These are phyloP conservation scores for Leptographium flavum DNA, from an alignment of 2,329 filamentous ascomycete genomes.

Conservation along the genomic window DNA sequence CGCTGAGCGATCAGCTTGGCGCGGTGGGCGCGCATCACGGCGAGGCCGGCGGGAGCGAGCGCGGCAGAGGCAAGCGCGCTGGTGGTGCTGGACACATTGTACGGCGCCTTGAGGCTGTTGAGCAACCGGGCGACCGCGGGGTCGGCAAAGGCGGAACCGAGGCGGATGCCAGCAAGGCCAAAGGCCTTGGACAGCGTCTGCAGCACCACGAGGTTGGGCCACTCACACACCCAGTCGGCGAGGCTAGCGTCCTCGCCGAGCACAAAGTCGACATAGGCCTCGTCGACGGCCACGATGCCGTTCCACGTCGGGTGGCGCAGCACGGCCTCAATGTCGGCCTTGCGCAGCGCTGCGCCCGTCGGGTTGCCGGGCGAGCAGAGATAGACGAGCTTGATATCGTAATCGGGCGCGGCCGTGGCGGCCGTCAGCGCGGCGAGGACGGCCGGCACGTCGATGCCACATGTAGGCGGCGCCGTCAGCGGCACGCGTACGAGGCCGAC, in stretches of 20 bases:
- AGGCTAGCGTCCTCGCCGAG: constrained; percentile 54
- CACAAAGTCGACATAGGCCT: constrained; percentile 93
- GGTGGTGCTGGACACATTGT: constrained; percentile 85
- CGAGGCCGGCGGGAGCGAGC: constrained; percentile 51
- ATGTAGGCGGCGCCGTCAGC: constrained; percentile 55
- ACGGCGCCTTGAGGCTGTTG: constrained; percentile 90
- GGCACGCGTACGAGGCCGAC: constrained; percentile 77
- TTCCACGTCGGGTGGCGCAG: constrained; percentile 89
- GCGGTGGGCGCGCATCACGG: constrained; percentile 57
- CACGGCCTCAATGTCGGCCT: constrained; percentile 57
- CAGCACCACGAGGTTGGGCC: constrained; percentile 93
- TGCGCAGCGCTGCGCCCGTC: constrained; percentile 65
- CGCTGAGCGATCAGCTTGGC: constrained; percentile 62
- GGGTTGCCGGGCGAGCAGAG: constrained; percentile 94
- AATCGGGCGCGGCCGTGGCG: constrained; percentile 15
- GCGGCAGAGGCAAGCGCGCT: constrained; percentile 66
- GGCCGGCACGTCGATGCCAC: constrained; percentile 57
- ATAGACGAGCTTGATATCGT: constrained; percentile 74
- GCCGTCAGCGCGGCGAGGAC: constrained; percentile 46
- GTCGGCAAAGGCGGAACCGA: constrained; percentile 73
- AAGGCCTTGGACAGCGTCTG: constrained; percentile 98
- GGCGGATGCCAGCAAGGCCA: constrained; percentile 80
- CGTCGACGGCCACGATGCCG: constrained; percentile 81
- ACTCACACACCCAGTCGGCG: constrained; percentile 82
- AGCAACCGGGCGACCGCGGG: constrained; percentile 62